These are phyloP conservation scores for Schizochytrium sp. DNA, from an alignment of 108 stramenopile species.

Conservation along the genomic window DNA sequence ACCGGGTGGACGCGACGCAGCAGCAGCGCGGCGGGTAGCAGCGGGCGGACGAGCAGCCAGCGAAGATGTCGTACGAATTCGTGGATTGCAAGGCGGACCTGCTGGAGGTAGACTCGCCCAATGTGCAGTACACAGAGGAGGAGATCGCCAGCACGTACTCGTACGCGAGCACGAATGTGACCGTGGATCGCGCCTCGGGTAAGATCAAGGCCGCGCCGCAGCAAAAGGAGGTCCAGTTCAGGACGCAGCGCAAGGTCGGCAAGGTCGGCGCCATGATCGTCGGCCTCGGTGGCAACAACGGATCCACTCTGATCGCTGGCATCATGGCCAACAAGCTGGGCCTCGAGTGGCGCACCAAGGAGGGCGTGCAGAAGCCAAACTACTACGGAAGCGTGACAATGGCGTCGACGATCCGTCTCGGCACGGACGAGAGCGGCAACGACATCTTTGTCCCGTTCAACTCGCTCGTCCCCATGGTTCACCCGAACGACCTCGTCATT, in stretches of 20 bases:
- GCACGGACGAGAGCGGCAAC: slow-evolving; percentile 68
- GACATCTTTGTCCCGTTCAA: slow-evolving; percentile 77
- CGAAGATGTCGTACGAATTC: background rate
- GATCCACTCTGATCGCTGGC: slow-evolving; percentile 52
- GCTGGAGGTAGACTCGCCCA: slow-evolving; percentile 3
- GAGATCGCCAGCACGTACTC: slow-evolving; percentile 76
- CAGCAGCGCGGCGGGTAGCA: too few relatives aligned
- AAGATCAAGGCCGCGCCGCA: slow-evolving; percentile 53
- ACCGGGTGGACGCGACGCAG: too few relatives aligned
- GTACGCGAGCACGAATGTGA: slow-evolving; percentile 78
- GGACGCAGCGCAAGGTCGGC: slow-evolving; percentile 73
- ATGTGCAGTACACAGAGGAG: slow-evolving; percentile 78
- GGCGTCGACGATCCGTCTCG: slow-evolving; percentile 84
- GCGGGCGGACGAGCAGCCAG: background rate
- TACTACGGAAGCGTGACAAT: slow-evolving; percentile 88
- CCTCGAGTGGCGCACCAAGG: slow-evolving; percentile 82
- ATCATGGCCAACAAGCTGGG: slow-evolving; percentile 83
- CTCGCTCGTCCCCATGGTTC: slow-evolving; percentile 79
- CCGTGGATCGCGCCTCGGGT: slow-evolving; percentile 53
- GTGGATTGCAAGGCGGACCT: background rate
- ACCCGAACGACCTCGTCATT: slow-evolving; percentile 90
- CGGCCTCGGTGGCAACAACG: slow-evolving; percentile 95
- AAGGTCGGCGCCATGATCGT: slow-evolving; percentile 92
- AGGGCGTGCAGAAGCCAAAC: slow-evolving; percentile 72
- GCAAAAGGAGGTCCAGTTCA: slow-evolving; percentile 66